These are phyloP conservation scores for Madurella fahalii DNA, from an alignment of 2,329 filamentous ascomycete genomes.

Conservation along the genomic window DNA sequence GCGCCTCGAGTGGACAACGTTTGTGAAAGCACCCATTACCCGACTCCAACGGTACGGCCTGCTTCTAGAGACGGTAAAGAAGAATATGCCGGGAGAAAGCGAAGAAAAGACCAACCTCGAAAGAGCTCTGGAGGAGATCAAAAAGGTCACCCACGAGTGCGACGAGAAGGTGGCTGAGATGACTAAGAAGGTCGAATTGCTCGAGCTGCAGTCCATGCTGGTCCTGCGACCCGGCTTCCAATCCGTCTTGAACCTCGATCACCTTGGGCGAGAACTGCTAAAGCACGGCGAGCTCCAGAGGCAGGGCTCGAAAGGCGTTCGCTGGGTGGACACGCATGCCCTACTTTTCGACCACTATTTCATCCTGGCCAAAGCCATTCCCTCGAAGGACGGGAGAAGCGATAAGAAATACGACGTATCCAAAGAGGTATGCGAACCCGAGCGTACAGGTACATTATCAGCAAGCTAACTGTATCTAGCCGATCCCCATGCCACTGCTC, in stretches of 20 bases:
- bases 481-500: constrained; percentile 93
- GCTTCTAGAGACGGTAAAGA: constrained; percentile 75
- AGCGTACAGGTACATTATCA: neutral
- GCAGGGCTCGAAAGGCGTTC: constrained; percentile 82
- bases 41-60: constrained; percentile 86
- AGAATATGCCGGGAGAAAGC: constrained; percentile 76
- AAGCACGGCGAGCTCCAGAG: constrained; percentile 85
- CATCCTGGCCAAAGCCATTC: constrained; percentile 78
- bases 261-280: constrained; percentile 87
- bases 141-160: constrained; percentile 81
- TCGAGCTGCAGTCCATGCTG: constrained; percentile 77
- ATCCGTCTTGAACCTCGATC: constrained; percentile 83
- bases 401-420: constrained; percentile 92
- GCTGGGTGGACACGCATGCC: constrained; percentile 90
- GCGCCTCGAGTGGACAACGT: constrained; percentile 89
- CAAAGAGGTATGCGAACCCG: constrained; percentile 56
- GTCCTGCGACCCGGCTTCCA: constrained; percentile 85
- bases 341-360: constrained; percentile 96
- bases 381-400: constrained; percentile 63
- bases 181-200: constrained; percentile 83
- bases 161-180: constrained; percentile 90
- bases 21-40: constrained; percentile 88
- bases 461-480: constrained; percentile 42
- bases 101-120: constrained; percentile 85
- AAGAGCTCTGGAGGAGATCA: constrained; percentile 88